Evolutionary conservation across 2,329 filamentous ascomycete species (phyloP).

Genomic region (Verticillium nubilum): DNA sequence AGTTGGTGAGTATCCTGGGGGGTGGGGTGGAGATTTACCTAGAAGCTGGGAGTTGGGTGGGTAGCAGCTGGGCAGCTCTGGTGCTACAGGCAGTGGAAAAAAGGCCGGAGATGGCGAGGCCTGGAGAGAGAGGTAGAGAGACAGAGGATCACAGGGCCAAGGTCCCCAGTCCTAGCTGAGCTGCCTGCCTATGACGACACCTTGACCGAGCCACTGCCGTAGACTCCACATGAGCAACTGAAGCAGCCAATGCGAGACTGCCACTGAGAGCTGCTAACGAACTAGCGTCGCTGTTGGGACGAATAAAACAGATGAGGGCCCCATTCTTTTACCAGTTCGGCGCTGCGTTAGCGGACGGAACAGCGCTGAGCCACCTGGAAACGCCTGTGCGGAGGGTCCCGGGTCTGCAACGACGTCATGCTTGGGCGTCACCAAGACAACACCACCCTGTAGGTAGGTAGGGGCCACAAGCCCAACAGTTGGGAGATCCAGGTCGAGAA

Average conservation of each 20-base stretch:
- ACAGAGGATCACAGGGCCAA: too few relatives aligned
- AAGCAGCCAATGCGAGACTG: not conserved
- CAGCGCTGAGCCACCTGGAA: not conserved
- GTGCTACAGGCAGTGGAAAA: too few relatives aligned
- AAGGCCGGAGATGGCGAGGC: too few relatives aligned
- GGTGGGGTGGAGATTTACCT: too few relatives aligned
- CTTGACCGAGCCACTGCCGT: constrained; percentile 8
- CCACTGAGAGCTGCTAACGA: too few relatives aligned
- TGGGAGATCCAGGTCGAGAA: not conserved
- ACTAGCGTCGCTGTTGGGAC: not conserved
- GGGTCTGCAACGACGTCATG: not conserved
- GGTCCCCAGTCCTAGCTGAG: too few relatives aligned
- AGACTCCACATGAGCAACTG: not conserved
- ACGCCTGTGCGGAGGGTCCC: not conserved
- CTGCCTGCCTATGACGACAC: constrained; percentile 8
- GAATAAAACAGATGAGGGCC: not conserved
- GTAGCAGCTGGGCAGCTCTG: too few relatives aligned
- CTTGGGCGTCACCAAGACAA: not conserved
- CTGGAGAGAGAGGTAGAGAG: too few relatives aligned
- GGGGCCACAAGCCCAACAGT: too few relatives aligned
- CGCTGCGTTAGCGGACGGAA: not conserved
- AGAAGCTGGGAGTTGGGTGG: too few relatives aligned
- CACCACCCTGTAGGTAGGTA: too few relatives aligned
- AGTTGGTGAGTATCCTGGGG: too few relatives aligned
- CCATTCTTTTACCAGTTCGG: not conserved